Evolutionary conservation across 371 early-diverging fungal genomes (phyloP).

Genomic region (Mucor irregularis): DNA sequence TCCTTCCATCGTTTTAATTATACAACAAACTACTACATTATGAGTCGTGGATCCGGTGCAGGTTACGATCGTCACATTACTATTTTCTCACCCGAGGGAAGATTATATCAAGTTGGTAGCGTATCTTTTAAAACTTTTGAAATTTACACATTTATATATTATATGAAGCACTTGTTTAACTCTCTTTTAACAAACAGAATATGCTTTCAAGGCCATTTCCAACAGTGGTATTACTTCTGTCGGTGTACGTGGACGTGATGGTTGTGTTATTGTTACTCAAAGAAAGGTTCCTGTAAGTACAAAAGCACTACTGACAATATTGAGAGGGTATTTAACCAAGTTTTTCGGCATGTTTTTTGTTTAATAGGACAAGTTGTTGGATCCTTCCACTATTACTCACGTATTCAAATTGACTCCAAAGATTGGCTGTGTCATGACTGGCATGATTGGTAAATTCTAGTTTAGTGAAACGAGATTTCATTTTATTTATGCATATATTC

Average conservation of each 20-base stretch:
- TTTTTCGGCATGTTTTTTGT: background rate
- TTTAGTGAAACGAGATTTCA: background rate
- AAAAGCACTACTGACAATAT: too few relatives aligned
- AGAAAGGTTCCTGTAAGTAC: conserved; percentile 95
- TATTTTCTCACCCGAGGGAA: conserved; percentile 98
- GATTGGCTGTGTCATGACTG: conserved; percentile 98
- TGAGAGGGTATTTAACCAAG: too few relatives aligned
- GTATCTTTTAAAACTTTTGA: too few relatives aligned
- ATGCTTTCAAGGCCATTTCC: conserved; percentile 98
- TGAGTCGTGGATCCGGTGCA: conserved; percentile 77
- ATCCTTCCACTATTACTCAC: conserved; percentile 92
- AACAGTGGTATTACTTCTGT: conserved; percentile 94
- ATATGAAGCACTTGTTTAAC: background rate
- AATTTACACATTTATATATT: background rate
- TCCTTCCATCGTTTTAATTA: background rate
- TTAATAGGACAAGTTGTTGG: conserved; percentile 90
- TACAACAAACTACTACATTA: conserved; percentile 17
- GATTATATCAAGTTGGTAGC: conserved; percentile 98
- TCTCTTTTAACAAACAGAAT: conserved; percentile 66
- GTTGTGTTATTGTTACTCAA: conserved; percentile 92
- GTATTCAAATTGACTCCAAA: conserved; percentile 90
- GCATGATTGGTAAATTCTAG: conserved; percentile 71
- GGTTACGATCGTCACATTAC: conserved; percentile 99
- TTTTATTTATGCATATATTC: background rate
- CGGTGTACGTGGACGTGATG: conserved; percentile 93